These are phyloP conservation scores for Ophiostoma perfectum DNA, from an alignment of 2,329 filamentous ascomycete species.

Conservation along the genomic window DNA sequence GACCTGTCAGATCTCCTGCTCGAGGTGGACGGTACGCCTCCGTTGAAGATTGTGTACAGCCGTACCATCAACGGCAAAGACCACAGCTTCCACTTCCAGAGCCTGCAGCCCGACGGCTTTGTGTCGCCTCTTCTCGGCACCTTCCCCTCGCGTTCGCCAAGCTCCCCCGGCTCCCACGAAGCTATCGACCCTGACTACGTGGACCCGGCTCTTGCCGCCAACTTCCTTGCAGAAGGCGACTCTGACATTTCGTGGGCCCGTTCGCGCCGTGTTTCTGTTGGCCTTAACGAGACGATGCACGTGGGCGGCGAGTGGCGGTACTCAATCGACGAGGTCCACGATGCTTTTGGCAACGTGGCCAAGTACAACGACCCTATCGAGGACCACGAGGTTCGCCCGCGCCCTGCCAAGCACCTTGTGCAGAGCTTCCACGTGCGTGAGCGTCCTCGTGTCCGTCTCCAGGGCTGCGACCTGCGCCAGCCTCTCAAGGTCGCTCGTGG, in stretches of 20 bases:
- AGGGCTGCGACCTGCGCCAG: slow-evolving; percentile 70
- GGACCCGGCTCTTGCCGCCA: slow-evolving; percentile 26
- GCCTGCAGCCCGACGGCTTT: slow-evolving; percentile 83
- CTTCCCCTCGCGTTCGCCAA: background rate
- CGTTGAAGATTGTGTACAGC: slow-evolving; percentile 88
- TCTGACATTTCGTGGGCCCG: slow-evolving; percentile 77
- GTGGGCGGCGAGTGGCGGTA: slow-evolving; percentile 80
- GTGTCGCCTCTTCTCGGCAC: slow-evolving; percentile 68
- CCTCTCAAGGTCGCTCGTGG: slow-evolving; percentile 81
- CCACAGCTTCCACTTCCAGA: slow-evolving; percentile 83
- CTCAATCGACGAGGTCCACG: slow-evolving; percentile 83
- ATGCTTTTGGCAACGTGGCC: slow-evolving; percentile 81
- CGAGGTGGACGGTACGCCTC: slow-evolving; percentile 81
- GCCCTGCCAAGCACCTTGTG: slow-evolving; percentile 56
- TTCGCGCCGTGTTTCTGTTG: slow-evolving; percentile 67
- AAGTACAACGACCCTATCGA: slow-evolving; percentile 64
- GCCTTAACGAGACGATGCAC: slow-evolving; percentile 84
- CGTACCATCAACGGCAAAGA: slow-evolving; percentile 79
- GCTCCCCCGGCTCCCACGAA: slow-evolving; percentile 2
- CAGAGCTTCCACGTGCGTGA: slow-evolving; percentile 83
- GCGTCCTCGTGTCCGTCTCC: slow-evolving; percentile 66
- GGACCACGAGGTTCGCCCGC: slow-evolving; percentile 60
- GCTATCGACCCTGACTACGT: background rate
- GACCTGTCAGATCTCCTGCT: slow-evolving; percentile 82
- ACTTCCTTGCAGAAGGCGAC: slow-evolving; percentile 52